Evolutionary conservation across 2,329 filamentous ascomycete genomes (phyloP), one percentile per base, ranked within the genome.

Genomic region (Tricladium varicosporioides): DNA sequence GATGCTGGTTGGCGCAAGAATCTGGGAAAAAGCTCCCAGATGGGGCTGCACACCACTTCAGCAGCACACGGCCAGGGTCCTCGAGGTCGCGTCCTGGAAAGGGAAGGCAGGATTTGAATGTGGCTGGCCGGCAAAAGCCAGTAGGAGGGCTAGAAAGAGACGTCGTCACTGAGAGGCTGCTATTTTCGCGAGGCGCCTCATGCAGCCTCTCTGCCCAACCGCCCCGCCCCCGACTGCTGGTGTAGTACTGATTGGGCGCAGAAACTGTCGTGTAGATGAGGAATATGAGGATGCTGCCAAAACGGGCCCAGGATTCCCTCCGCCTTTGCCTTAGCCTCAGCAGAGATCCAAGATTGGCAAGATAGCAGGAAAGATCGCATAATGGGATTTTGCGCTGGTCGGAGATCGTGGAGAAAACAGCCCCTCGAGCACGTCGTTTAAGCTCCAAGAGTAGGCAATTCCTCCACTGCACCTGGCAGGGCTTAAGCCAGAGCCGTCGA

Each of bases 181-280:
- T 70, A 69, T 70, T 70, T 68, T 69, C 61, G 63, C 63, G 62
- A 68, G 65, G 67, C 67, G 68, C 68, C 62, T 66, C 57, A 68
- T 69, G 64, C 65, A 69, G 60, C 58, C 54, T 49, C 22, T 27
- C 15, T 54, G 58, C 50, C 59, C 63, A 68, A 63, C 66, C 63
- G 63, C 64, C 63, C 65, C 61, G 60, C 61, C 59, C 59, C 63
- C 59, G 52, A 59, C 40, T 54, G 27, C 50, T 36, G 59, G 47
- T 52, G 50, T 46, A 47, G 31, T 47, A 46, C 22, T 44, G 33
- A 64, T 64, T 65, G 60, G 64, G 48, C 53, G 50, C 53, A 40
- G 22, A 11, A 51, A 13, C 53, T 56, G 48, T 46, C 52, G 53
- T 56, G 52, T 50, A 43, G 57, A 53, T 36, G 18, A 53, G 22